These are phyloP conservation scores for Lathyrus oleraceus DNA, from an alignment of 306 rosid genomes.

Conservation along the genomic window DNA sequence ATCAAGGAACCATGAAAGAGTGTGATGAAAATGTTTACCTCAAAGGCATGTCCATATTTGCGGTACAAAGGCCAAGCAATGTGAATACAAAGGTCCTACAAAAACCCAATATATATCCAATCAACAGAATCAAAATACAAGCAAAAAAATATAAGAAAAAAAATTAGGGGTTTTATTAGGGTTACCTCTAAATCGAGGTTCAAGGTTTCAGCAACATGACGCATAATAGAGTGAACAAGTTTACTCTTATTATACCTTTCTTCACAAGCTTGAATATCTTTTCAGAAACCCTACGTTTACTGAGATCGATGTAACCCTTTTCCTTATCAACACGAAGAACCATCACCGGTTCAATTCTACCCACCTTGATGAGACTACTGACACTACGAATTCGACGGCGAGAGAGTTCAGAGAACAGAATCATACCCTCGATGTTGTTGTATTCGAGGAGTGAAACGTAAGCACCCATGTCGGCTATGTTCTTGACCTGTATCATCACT, in stretches of 20 bases:
- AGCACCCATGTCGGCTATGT: slow-evolving; percentile 98
- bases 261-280: slow-evolving; percentile 83
- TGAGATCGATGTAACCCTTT: slow-evolving; percentile 93
- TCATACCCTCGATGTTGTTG: slow-evolving; percentile 98
- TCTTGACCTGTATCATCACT: slow-evolving; percentile 96
- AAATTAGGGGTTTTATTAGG: slow-evolving; percentile 1
- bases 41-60: slow-evolving; percentile 94
- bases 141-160: background rate
- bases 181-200: slow-evolving; percentile 78
- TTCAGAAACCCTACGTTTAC: slow-evolving; percentile 92
- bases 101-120: slow-evolving; percentile 11
- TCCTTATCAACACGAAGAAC: slow-evolving; percentile 93
- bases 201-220: slow-evolving; percentile 89
- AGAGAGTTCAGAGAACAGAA: slow-evolving; percentile 91
- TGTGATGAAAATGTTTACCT: slow-evolving; percentile 43
- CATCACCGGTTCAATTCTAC: slow-evolving; percentile 96
- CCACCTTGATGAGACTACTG: slow-evolving; percentile 83
- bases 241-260: slow-evolving; percentile 98
- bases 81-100: slow-evolving; percentile 81
- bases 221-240: slow-evolving; percentile 96
- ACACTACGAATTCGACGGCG: slow-evolving; percentile 97
- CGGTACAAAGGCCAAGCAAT: slow-evolving; percentile 98
- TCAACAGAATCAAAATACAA: background rate
- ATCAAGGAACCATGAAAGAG: too few species aligned
- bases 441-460: slow-evolving; percentile 94